Base-by-base conservation (phyloP, 768 basidiomycete species). In the Suillus occidentalis region DNA sequence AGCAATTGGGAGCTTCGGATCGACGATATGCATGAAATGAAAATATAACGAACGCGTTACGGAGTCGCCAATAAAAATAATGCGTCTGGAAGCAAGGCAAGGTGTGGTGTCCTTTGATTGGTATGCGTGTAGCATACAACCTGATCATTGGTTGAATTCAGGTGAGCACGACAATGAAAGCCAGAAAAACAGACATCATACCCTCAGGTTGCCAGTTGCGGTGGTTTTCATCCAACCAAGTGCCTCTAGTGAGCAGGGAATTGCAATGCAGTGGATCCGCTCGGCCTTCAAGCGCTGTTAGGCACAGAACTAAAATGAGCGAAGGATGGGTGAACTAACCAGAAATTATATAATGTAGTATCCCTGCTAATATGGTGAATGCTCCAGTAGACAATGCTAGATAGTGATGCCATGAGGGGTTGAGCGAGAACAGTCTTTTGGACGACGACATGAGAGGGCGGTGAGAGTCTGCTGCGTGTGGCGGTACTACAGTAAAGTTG, bases 121-220 rank as follows among this genome's bases (percentile, higher is more conserved):
- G 73, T 94, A 93, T 39, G 79, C 71, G 74, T 90, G 78, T 56
- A 92, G 82, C 86, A 94, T 93, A 73, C 94, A 96, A 36, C 92
- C 92, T 95, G 68, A n/a, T 55, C 56, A 60, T 60, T 22, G 68
- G 39, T 59, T 25, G 18, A 40, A n/a, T 36, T 36, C 34, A 10
- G 25, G 57, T 59, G 18, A 59, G 36, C 61, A 53, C 52, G 49
- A 49, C 61, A 50, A 68, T 66, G 63, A 58, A 56, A 66, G 49
- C 39, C 47, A 55, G 22, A 60, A 58, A 25, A 37, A 34, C 13
- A 59, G n/a, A 43, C 60, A 34, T 61, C 37, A 63, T 42, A 90
- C 94, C 93, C 66, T 93, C 85, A 3, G 95, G 95, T 73, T 97
- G 95, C 95, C 95, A 97, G 71, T 89, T 89, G 66, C 75, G 81